Conservation (phyloP, 2,329 filamentous ascomycete genomes). For the Triangularia setosa region DNA sequence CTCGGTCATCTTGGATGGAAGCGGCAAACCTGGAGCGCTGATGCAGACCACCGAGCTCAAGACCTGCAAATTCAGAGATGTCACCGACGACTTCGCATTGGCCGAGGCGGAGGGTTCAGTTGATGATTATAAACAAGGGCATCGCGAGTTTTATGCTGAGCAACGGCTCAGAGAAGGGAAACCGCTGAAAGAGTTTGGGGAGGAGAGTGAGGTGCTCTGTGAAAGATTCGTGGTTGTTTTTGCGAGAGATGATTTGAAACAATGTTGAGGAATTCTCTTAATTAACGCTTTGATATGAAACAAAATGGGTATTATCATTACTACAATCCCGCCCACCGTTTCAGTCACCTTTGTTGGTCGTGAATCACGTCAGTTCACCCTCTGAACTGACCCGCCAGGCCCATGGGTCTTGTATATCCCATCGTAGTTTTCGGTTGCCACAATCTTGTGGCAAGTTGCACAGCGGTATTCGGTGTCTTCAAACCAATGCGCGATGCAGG, state of each 20-base stretch:
- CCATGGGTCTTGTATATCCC: constrained; percentile 24
- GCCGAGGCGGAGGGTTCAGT: constrained; percentile 31
- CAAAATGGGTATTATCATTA: background rate
- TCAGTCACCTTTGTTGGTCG: too few relatives aligned
- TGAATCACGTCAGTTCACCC: too few relatives aligned
- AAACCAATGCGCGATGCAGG: constrained; percentile 33
- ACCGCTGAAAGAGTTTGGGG: constrained; percentile 23
- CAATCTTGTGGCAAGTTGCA: constrained; percentile 29
- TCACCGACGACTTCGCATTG: constrained; percentile 29
- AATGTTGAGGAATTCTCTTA: too few relatives aligned
- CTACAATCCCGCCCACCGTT: background rate
- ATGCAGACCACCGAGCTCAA: constrained; percentile 29
- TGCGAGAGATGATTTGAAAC: constrained; percentile 9
- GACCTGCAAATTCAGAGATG: constrained; percentile 28
- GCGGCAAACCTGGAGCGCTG: constrained; percentile 24
- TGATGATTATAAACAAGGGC: constrained; percentile 26
- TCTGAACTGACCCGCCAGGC: constrained; percentile 8
- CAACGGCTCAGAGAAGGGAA: constrained; percentile 16
- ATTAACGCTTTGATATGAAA: too few relatives aligned
- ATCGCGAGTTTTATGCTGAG: constrained; percentile 26
- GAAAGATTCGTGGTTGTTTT: constrained; percentile 31
- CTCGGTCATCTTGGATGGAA: constrained; percentile 29
- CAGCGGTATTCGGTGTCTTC: constrained; percentile 32
- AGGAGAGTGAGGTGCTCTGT: constrained; percentile 29
- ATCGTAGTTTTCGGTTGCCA: constrained; percentile 27